These are phyloP conservation scores for Ormosia semicastrata DNA, from an alignment of 306 rosid species.

Conservation along the genomic window DNA sequence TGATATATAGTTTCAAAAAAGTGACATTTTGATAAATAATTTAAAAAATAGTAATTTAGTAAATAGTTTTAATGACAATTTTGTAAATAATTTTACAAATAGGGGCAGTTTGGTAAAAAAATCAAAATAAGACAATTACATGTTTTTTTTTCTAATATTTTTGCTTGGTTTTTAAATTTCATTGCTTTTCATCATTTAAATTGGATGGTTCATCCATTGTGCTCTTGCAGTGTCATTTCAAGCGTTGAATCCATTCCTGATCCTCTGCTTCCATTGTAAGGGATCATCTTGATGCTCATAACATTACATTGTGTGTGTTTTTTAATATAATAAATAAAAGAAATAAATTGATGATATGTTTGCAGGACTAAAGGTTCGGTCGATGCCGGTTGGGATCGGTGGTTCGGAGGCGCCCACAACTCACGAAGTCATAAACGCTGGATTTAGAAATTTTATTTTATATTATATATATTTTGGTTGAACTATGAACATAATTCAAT, in stretches of 20 bases:
- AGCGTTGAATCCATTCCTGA: slow-evolving; percentile 58
- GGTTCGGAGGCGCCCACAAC: slow-evolving; percentile 68
- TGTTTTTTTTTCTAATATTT: not conserved
- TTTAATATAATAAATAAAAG: not conserved
- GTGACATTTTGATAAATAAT: no score
- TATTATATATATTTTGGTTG: no score
- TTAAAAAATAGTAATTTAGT: no score
- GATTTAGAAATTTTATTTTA: slow-evolving; percentile 35
- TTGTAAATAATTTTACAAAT: no score
- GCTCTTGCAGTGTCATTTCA: slow-evolving; percentile 48
- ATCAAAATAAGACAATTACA: not conserved
- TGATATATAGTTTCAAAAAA: no score
- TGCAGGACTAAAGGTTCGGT: slow-evolving; percentile 49
- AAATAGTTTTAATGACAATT: no score
- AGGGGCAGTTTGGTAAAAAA: no score
- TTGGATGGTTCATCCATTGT: not conserved
- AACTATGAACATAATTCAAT: not conserved
- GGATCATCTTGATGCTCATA: not conserved
- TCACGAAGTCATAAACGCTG: slow-evolving; percentile 55
- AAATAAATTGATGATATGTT: not conserved
- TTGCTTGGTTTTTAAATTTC: not conserved
- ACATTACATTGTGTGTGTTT: not conserved
- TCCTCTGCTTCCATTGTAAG: slow-evolving; percentile 76
- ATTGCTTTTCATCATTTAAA: not conserved
- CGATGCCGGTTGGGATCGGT: slow-evolving; percentile 60